Conservation (phyloP, 768 basidiomycete species). For the Boletus tomentosulus region DNA sequence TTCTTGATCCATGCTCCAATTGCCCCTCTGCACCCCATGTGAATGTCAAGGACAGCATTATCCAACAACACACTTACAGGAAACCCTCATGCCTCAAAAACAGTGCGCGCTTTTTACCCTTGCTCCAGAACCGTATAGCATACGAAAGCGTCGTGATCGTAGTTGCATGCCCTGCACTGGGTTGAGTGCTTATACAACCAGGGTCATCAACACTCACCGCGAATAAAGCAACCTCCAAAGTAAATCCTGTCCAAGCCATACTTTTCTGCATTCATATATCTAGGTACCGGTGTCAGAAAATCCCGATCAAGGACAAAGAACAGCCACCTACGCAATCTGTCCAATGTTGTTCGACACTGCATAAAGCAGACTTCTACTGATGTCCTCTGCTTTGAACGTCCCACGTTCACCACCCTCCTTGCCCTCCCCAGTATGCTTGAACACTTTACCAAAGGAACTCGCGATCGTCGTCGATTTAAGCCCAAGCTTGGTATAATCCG, state of each 20-base stretch:
- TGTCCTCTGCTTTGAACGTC: constrained; percentile 85
- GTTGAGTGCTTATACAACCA: constrained; percentile 1
- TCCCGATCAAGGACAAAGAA: constrained; percentile 1
- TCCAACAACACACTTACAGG: constrained; percentile 56
- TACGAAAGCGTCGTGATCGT: constrained; percentile 98
- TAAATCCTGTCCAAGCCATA: constrained; percentile 95
- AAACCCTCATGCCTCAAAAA: constrained; percentile 98
- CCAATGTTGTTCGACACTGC: constrained; percentile 99
- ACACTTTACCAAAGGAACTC: constrained; percentile 97
- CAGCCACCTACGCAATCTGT: constrained; percentile 85
- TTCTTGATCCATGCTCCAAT: constrained; percentile 99
- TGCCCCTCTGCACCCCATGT: constrained; percentile 56
- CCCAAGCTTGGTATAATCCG: constrained; percentile 91
- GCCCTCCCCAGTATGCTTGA: constrained; percentile 69
- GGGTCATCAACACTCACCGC: constrained; percentile 55
- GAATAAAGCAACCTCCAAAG: constrained; percentile 98
- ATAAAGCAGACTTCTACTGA: constrained; percentile 90
- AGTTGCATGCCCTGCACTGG: constrained; percentile 77
- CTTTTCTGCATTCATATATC: constrained; percentile 99
- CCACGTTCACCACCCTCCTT: constrained; percentile 47
- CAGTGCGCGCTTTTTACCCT: constrained; percentile 92
- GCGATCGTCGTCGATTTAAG: constrained; percentile 98
- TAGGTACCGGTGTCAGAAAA: constrained; percentile 16
- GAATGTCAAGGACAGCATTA: not conserved
- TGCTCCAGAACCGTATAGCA: constrained; percentile 99